phyloP scores from a whole-genome alignment of 106 monocot genomes.

The Dendrobium huoshanense region DNA sequence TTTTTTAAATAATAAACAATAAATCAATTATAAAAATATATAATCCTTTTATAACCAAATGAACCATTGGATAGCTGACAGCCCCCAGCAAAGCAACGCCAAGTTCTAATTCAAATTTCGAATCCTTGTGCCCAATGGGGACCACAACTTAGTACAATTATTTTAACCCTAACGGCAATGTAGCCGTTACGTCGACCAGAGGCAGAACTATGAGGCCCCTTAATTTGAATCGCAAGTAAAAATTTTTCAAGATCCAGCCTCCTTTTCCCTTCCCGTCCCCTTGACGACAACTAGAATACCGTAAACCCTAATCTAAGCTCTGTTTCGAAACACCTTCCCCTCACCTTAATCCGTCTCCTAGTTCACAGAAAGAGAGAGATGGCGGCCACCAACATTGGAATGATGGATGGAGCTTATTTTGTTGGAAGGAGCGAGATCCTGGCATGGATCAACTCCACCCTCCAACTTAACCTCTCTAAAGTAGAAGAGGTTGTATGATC shows the following conservation, averaged over 20 bases:
- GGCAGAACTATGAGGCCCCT: neutral
- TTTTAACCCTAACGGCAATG: neutral
- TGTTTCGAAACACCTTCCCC: neutral
- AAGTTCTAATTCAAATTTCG: too few relatives aligned
- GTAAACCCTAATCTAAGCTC: neutral
- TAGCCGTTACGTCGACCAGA: neutral
- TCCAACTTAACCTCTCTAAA: conserved; percentile 89
- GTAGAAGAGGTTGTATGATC: conserved; percentile 73
- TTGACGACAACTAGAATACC: neutral
- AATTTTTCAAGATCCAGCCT: too few relatives aligned
- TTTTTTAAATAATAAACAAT: too few relatives aligned
- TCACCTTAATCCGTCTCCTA: too few relatives aligned
- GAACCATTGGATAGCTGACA: too few relatives aligned
- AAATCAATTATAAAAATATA: too few relatives aligned
- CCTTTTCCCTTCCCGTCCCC: neutral
- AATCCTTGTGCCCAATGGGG: too few relatives aligned
- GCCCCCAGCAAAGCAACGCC: too few relatives aligned
- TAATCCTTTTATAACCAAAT: too few relatives aligned
- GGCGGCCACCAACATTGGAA: conserved; percentile 86
- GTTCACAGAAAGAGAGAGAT: neutral
- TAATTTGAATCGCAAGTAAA: too few relatives aligned
- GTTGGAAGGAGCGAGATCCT: conserved; percentile 88
- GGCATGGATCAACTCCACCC: conserved; percentile 94
- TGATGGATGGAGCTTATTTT: conserved; percentile 97
- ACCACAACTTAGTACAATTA: neutral